phyloP scores from a whole-genome alignment of 169 alveolate genomes.

The Plasmodium cynomolgi region DNA sequence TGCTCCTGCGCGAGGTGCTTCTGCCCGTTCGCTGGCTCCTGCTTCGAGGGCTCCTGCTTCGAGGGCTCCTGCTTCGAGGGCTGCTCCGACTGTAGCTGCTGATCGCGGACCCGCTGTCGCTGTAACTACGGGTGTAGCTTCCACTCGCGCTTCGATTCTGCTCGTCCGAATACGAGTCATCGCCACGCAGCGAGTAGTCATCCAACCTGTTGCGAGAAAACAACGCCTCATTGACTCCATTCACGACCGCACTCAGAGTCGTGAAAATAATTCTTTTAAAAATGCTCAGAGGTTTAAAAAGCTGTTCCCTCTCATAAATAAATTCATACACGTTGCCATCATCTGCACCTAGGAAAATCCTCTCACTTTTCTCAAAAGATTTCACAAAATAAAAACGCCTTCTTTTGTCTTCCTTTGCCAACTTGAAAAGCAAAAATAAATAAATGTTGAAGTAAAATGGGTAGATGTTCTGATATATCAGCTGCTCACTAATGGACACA shows the following conservation, averaged over 20 bases:
- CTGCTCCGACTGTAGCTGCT: background rate
- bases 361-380: constrained; percentile 43
- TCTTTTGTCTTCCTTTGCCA: constrained; percentile 1
- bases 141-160: background rate
- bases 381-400: background rate
- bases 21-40: background rate
- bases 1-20: background rate
- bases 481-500: constrained; percentile 25
- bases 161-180: background rate
- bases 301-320: constrained; percentile 25
- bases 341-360: constrained; percentile 35
- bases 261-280: constrained; percentile 19
- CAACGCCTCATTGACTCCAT: constrained; percentile 16
- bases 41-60: background rate
- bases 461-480: constrained; percentile 32
- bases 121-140: background rate
- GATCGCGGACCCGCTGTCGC: background rate
- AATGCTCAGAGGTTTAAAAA: constrained; percentile 17
- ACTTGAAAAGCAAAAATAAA: constrained; percentile 25
- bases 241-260: background rate
- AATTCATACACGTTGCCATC: constrained; percentile 71
- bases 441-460: constrained; percentile 73
- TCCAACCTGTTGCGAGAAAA: background rate
- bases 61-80: background rate
- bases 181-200: background rate